Conservation (phyloP, 2,329 filamentous ascomycete genomes). For the Colletotrichum tanaceti region DNA sequence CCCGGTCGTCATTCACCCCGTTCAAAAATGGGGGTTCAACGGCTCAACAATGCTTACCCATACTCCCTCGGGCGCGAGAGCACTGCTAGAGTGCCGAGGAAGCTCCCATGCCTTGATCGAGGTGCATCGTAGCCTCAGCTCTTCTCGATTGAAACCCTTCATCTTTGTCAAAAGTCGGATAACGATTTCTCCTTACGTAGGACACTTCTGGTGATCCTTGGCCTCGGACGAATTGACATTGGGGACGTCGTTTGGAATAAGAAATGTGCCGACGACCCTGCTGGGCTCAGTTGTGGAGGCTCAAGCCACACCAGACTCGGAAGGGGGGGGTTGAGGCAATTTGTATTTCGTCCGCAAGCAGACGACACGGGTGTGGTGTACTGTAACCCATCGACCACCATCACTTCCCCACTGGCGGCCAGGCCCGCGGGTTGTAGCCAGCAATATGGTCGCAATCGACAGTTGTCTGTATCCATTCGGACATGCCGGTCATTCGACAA, state of each 20-base stretch:
- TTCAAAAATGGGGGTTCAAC: background rate
- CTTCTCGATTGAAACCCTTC: slow-evolving; percentile 41
- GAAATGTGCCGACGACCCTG: slow-evolving; percentile 6
- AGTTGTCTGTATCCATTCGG: slow-evolving; percentile 6
- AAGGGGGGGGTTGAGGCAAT: slow-evolving; percentile 29
- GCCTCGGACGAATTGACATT: background rate
- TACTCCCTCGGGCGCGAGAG: slow-evolving; percentile 58
- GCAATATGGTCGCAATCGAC: slow-evolving; percentile 8
- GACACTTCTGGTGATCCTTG: background rate
- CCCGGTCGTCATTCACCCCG: background rate
- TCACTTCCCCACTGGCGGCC: background rate
- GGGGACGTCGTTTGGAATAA: background rate
- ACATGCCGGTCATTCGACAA: background rate
- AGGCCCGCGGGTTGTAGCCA: background rate
- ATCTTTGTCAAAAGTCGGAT: slow-evolving; percentile 33
- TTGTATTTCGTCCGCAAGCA: slow-evolving; percentile 34
- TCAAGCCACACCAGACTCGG: background rate
- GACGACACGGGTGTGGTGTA: slow-evolving; percentile 3
- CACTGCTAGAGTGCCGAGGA: slow-evolving; percentile 59
- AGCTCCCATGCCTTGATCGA: slow-evolving; percentile 58
- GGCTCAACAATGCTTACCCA: slow-evolving; percentile 46
- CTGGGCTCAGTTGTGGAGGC: slow-evolving; percentile 4
- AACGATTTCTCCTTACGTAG: background rate
- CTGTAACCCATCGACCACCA: slow-evolving; percentile 25
- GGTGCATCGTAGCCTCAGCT: slow-evolving; percentile 54